Base-by-base conservation (phyloP, 345 rosid species). In the Orychophragmus violaceus region DNA sequence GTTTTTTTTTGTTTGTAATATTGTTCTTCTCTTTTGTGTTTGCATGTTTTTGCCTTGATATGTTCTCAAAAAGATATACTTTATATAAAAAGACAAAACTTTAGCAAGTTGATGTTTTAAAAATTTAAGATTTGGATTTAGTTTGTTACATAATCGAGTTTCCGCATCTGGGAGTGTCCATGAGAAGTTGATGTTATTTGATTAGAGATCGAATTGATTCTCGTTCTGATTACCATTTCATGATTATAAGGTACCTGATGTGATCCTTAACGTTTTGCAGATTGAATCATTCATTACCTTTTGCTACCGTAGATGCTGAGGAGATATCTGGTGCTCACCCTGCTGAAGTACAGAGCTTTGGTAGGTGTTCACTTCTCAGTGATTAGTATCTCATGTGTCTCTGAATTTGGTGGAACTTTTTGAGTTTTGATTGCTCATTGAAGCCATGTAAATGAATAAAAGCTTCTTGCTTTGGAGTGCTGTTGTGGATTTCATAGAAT, bases 281-380 rank as follows among this genome's bases (percentile, higher is more conserved):
- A 78, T 83, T 76, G 55, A 75, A 74, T 46, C 89, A 88, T 76
- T 84, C 99, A 3, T 62, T 90, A 59, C 85, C 97, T 37, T 94
- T 90, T 66, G 88, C 95, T 23, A 94, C 95, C 1, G 79, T 90
- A 3, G 92, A 94, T 36, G 96, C 77, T 1, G 97, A 88, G 54
- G 88, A 82, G 59, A 66, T 94, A 42, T 94, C 97, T 3, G 95
- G 95, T 68, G 81, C 96, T 74, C 79, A 79, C 57, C 95, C 96
- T 28, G 97, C 91, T 61, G 80, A 87, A 84, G 99, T 90, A 21
- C 84, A 75, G 42, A 94, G 88, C 79, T 84, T 94, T 54, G 99
- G 97, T 94, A 66, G 16, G 82, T 39, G 4, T 69, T 28, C 0
- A 41, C 17, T 17, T 48, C 32, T 56, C 52, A 28, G 12, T 45